Conservation (phyloP, 2,329 filamentous ascomycete species). For the Cordyceps sp. region DNA sequence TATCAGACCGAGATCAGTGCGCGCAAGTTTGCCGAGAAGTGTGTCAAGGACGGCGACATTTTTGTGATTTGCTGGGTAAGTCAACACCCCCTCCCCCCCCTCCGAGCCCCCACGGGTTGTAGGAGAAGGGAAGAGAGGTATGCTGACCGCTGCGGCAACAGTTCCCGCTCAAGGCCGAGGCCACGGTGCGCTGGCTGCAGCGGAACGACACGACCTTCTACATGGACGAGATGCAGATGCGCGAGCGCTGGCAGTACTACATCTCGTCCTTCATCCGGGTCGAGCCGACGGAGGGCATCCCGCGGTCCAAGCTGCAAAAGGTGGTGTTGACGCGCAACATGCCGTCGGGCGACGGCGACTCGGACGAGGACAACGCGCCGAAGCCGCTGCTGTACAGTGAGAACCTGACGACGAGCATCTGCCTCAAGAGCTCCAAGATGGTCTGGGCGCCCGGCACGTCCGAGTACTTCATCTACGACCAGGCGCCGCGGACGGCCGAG, state of each 20-base stretch:
- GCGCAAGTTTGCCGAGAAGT: constrained; percentile 81
- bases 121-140: too few species aligned
- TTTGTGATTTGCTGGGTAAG: constrained; percentile 85
- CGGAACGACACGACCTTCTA: constrained; percentile 65
- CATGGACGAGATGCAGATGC: constrained; percentile 71
- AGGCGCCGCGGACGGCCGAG: constrained; percentile 50
- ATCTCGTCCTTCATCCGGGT: constrained; percentile 81
- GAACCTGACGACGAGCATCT: constrained; percentile 55
- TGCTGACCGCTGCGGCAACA: too few species aligned
- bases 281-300: constrained; percentile 71
- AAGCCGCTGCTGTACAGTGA: constrained; percentile 48
- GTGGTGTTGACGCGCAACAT: constrained; percentile 57
- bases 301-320: constrained; percentile 46
- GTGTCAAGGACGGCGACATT: constrained; percentile 81
- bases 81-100: constrained; percentile 8
- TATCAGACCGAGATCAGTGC: constrained; percentile 82
- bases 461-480: constrained; percentile 58
- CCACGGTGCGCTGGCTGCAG: constrained; percentile 55
- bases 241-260: constrained; percentile 85
- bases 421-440: constrained; percentile 63
- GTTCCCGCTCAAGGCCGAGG: constrained; percentile 52
- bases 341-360: constrained; percentile 41
- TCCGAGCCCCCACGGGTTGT: too few species aligned
- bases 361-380: constrained; percentile 45
- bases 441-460: constrained; percentile 55